Evolutionary conservation across 805 yeast species (phyloP).

Genomic region (Candida takata): DNA sequence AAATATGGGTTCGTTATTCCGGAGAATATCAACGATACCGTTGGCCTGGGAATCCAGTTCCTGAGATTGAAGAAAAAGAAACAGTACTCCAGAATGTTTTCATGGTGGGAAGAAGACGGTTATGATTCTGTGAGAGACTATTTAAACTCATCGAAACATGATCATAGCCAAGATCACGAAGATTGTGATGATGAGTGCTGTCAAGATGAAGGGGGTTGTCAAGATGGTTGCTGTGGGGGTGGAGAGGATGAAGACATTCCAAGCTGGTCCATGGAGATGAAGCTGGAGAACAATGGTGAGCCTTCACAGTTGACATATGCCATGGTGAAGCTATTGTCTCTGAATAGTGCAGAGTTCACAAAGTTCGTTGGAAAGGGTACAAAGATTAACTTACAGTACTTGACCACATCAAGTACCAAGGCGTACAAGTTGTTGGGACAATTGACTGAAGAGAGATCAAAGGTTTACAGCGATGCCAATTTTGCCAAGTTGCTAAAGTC

Average conservation of each 20-base stretch:
- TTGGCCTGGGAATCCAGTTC: slow-evolving; percentile 50
- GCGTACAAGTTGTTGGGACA: slow-evolving; percentile 17
- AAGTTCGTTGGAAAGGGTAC: slow-evolving; percentile 20
- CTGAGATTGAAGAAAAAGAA: slow-evolving; percentile 27
- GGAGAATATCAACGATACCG: slow-evolving; percentile 47
- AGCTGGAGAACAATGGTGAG: slow-evolving; percentile 34
- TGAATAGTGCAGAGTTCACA: slow-evolving; percentile 23
- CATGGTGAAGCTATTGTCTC: slow-evolving; percentile 29
- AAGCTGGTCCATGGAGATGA: slow-evolving; percentile 39
- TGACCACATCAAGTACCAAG: slow-evolving; percentile 14
- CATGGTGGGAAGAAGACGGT: slow-evolving; percentile 45
- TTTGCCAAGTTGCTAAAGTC: slow-evolving; percentile 11
- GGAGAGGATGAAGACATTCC: slow-evolving; percentile 22
- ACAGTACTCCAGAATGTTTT: slow-evolving; percentile 31
- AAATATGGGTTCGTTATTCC: slow-evolving; percentile 71
- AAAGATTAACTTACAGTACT: slow-evolving; percentile 11
- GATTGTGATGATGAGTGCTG: slow-evolving; percentile 15
- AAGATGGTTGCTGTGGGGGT: slow-evolving; percentile 10
- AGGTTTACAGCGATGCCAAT: slow-evolving; percentile 10
- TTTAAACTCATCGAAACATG: slow-evolving; percentile 13
- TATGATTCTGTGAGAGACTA: slow-evolving; percentile 26
- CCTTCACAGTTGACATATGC: slow-evolving; percentile 41
- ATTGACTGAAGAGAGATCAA: slow-evolving; percentile 13
- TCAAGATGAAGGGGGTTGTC: slow-evolving; percentile 11
- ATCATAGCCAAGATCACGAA: slow-evolving; percentile 11